Conservation (phyloP, 306 rosid species). For the Macrotyloma uniflorum region DNA sequence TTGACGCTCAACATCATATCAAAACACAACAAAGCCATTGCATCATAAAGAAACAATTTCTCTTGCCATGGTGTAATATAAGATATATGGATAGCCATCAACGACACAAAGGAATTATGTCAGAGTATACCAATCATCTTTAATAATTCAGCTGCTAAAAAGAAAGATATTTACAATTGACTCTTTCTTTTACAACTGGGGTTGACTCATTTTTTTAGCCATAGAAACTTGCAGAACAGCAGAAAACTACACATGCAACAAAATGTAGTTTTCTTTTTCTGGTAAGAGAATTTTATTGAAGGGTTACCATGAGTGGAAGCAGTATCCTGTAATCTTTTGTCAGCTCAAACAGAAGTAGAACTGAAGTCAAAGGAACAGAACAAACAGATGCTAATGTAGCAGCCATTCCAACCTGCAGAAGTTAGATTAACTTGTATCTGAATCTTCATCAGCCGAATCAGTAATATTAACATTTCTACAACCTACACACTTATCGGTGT, state of each 20-base stretch:
- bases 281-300: constrained; percentile 23
- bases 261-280: neutral
- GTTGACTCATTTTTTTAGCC: neutral
- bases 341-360: constrained; percentile 96
- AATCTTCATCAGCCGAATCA: constrained; percentile 31
- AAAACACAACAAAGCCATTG: neutral
- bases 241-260: constrained; percentile 16
- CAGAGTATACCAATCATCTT: constrained; percentile 2
- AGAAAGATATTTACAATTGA: constrained; percentile 13
- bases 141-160: neutral
- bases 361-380: constrained; percentile 97
- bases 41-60: neutral
- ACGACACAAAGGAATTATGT: constrained; percentile 6
- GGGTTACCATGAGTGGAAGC: constrained; percentile 97
- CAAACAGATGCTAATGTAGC: constrained; percentile 98
- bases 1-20: constrained; percentile 6
- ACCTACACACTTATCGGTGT: neutral
- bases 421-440: constrained; percentile 27
- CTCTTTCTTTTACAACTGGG: neutral
- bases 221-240: constrained; percentile 16
- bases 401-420: constrained; percentile 96
- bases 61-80: neutral
- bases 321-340: constrained; percentile 94
- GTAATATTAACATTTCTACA: constrained; percentile 19
- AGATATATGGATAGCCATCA: neutral